Evolutionary conservation across 306 rosid genomes (phyloP).

Genomic region (Citrullus colocynthis): DNA sequence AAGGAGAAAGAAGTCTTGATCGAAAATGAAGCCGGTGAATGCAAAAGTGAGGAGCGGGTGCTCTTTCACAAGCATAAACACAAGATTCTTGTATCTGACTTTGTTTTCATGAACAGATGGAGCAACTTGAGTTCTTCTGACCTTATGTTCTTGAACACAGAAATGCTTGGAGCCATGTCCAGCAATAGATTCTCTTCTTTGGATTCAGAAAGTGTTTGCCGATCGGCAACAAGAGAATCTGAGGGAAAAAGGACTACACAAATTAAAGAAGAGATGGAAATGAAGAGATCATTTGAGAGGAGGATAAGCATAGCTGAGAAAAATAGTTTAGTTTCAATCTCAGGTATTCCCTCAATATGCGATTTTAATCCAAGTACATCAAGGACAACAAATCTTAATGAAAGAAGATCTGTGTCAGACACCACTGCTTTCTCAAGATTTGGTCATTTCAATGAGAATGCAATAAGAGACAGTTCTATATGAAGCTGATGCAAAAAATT

Average conservation of each 20-base stretch:
- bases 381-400: slow-evolving; percentile 3
- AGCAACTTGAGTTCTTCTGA: slow-evolving; percentile 77
- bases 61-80: slow-evolving; percentile 66
- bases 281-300: slow-evolving; percentile 52
- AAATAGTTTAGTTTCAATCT: slow-evolving; percentile 16
- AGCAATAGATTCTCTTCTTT: slow-evolving; percentile 41
- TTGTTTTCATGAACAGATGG: slow-evolving; percentile 68
- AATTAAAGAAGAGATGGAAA: slow-evolving; percentile 54
- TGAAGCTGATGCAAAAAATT: slow-evolving; percentile 34
- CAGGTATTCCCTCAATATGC: slow-evolving; percentile 9
- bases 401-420: slow-evolving; percentile 71
- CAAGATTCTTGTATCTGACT: slow-evolving; percentile 56
- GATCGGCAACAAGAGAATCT: neutral
- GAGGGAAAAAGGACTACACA: slow-evolving; percentile 25
- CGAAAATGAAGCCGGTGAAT: slow-evolving; percentile 20
- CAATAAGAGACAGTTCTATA: slow-evolving; percentile 20
- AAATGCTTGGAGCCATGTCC: slow-evolving; percentile 48
- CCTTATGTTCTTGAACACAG: slow-evolving; percentile 66
- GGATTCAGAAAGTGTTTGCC: slow-evolving; percentile 6
- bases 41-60: slow-evolving; percentile 19
- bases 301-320: slow-evolving; percentile 28
- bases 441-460: slow-evolving; percentile 25
- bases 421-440: slow-evolving; percentile 57
- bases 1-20: neutral
- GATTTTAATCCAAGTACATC: slow-evolving; percentile 15